Evolutionary conservation across 108 stramenopile genomes (phyloP), one percentile per base, ranked within the genome.

Genomic region (Skeletonema menzelii): DNA sequence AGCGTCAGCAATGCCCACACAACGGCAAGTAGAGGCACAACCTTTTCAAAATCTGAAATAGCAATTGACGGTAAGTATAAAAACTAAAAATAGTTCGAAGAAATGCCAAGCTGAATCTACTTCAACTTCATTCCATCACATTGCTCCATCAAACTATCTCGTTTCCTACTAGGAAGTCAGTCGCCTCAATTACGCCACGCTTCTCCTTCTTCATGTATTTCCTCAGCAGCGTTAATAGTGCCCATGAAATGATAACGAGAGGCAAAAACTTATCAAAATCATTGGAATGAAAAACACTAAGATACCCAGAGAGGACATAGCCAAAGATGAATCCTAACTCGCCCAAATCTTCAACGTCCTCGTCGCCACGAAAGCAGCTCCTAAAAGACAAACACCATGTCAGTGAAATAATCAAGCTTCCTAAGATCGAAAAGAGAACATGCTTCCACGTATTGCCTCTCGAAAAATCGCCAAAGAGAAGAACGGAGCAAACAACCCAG

Each of bases 271-370:
- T 19, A 20, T 55, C 32, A 28, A 78, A 35, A 4, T 12, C 59
- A 13, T 61, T 66, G 8, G 58, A 32, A 62, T 63, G 20, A 6
- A 70, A 15, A 58, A 78, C 1, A 22, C 49, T 20, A n/a, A n/a
- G 17, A 60, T 55, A 10, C 57, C 65, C 8, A 60, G 65, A 35
- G 11, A 34, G 27, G n/a, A 70, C 27, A 32, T 67, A 78, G 5
- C 77, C 77, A 53, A 59, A 26, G 20, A 78, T 24, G 22, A 78
- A 70, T 5, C 77, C 77, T 13, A 71, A 32, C 53, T 78, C 77
- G 1, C 77, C 77, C 3, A 78, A 49, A n/a, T 78, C 77, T 55
- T 66, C 32, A 7, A 78, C 63, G 27, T 63, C 27, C 24, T 63
- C 30, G 20, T 55, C 53, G 26, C 65, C 56, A 13, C 59, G 57